phyloP scores from a whole-genome alignment of 768 basidiomycete species.

The Suillus cothurnatus region DNA sequence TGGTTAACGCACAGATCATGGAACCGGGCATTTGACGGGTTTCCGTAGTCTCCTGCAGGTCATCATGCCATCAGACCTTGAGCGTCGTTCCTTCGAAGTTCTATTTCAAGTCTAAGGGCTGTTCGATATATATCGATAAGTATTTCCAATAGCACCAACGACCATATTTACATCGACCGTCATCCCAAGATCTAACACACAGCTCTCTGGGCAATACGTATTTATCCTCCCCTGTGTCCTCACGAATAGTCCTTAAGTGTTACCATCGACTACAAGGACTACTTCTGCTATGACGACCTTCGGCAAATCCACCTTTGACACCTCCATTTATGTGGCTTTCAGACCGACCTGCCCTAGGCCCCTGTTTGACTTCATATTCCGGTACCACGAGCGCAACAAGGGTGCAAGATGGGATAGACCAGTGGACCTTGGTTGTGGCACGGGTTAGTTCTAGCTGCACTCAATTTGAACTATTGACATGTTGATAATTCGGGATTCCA shows the following conservation, averaged over 20 bases:
- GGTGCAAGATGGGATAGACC: conserved; percentile 52
- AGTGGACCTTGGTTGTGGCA: conserved; percentile 82
- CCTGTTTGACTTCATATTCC: conserved; percentile 64
- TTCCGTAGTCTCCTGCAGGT: neutral
- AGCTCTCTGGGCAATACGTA: neutral
- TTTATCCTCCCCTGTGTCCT: neutral
- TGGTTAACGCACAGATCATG: no score
- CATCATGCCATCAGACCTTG: no score
- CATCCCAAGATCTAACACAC: conserved; percentile 3
- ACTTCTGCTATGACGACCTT: conserved; percentile 67
- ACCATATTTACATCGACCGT: neutral
- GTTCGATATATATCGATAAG: no score
- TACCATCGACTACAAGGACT: neutral
- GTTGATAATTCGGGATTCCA: conserved; percentile 24
- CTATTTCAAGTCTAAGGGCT: no score
- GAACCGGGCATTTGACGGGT: neutral
- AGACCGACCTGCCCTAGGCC: conserved; percentile 73
- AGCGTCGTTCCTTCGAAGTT: no score
- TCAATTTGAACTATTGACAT: neutral
- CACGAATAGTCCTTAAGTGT: neutral
- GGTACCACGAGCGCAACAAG: conserved; percentile 48
- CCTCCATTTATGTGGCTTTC: conserved; percentile 63
- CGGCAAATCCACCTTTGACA: conserved; percentile 68
- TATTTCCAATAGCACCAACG: conserved; percentile 2
- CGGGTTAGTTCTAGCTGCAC: conserved; percentile 49